Base-by-base conservation (phyloP, 2,329 filamentous ascomycete genomes). In the Penicillium brevicompactum region DNA sequence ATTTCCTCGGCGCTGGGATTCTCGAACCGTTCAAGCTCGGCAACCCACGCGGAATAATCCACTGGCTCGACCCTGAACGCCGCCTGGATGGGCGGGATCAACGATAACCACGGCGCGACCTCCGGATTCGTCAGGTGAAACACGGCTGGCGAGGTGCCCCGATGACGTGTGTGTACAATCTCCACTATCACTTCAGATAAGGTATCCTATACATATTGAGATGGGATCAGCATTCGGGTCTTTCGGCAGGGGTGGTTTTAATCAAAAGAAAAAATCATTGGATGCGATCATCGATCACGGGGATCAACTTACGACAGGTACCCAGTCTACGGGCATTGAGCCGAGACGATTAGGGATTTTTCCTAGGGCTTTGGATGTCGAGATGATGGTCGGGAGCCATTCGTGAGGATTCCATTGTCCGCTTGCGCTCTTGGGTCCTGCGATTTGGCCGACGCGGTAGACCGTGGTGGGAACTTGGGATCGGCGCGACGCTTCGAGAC, bases 361-460 rank as follows among this genome's bases (percentile, higher is more conserved):
- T 0, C 78, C 76, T 5, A 86, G 69, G 43, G 79, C 70, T 22
- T 80, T 70, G 0, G 81, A 84, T 45, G 80, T 84, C 1, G 76
- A 73, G 16, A 78, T 61, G n/a, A 78, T 62, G 6, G 67, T 70
- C 0, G 84, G 84, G 2, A 87, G 67, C 80, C 82, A 86, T 59
- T 87, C 84, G 7, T 82, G 76, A 21, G 69, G 72, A 57, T 83
- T 85, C 84, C 84, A 87, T 30, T 65, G 61, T 2, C 83, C 83
- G 16, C 68, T 67, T 53, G 51, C 56, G 4, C 41, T 60, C 16
- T 56, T 68, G 44, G 64, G 56, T 2, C 72, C 73, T n/a, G 61
- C 71, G 21, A 75, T 65, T 54, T 75, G 73, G 11, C 73, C 73
- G 5, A 74, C 67, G 1, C 73, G 70, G 45, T 64, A 55, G 6